A percentile compares a stretch with the other conserved stretches of the same genome.
phyloP scores from a whole-genome alignment of 2,329 filamentous ascomycete genomes.

The Ascochyta koolunga region DNA sequence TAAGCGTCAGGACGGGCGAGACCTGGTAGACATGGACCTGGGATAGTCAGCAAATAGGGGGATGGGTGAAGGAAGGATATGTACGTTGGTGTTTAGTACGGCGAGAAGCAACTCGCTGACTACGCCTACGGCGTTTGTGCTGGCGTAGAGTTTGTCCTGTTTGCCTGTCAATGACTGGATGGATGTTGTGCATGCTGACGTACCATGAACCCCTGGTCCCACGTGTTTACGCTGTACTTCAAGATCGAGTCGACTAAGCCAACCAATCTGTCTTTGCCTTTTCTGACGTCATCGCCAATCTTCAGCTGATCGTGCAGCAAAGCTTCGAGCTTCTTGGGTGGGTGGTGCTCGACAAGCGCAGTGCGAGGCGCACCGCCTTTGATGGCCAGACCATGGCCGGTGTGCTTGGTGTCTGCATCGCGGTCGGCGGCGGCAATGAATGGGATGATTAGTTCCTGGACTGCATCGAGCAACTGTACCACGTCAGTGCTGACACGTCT shows the following conservation, averaged over 20 bases:
- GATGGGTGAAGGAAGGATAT: background rate
- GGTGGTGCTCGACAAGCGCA: slow-evolving; percentile 52
- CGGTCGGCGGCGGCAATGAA: slow-evolving; percentile 75
- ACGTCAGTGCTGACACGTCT: slow-evolving; percentile 7
- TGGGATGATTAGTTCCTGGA: slow-evolving; percentile 71
- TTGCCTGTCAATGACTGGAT: background rate
- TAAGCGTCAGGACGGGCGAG: slow-evolving; percentile 82
- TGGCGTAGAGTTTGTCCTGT: slow-evolving; percentile 86
- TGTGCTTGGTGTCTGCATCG: slow-evolving; percentile 60
- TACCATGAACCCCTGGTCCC: slow-evolving; percentile 87
- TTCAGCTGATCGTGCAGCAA: slow-evolving; percentile 45
- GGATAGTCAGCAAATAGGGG: background rate
- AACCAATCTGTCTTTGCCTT: slow-evolving; percentile 53
- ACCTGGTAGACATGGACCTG: slow-evolving; percentile 90
- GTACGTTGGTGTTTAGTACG: slow-evolving; percentile 85
- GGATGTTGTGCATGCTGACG: background rate
- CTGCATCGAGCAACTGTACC: slow-evolving; percentile 69
- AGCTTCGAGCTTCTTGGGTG: slow-evolving; percentile 51
- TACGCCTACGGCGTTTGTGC: slow-evolving; percentile 84
- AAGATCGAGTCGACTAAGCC: slow-evolving; percentile 70
- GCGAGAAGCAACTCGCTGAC: slow-evolving; percentile 84
- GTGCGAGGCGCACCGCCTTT: slow-evolving; percentile 62
- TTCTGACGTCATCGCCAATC: slow-evolving; percentile 45
- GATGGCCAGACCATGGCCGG: slow-evolving; percentile 64
- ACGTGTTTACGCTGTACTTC: slow-evolving; percentile 93